Evolutionary conservation across 2,329 filamentous ascomycete species (phyloP).

Genomic region (Xylaria sp.): DNA sequence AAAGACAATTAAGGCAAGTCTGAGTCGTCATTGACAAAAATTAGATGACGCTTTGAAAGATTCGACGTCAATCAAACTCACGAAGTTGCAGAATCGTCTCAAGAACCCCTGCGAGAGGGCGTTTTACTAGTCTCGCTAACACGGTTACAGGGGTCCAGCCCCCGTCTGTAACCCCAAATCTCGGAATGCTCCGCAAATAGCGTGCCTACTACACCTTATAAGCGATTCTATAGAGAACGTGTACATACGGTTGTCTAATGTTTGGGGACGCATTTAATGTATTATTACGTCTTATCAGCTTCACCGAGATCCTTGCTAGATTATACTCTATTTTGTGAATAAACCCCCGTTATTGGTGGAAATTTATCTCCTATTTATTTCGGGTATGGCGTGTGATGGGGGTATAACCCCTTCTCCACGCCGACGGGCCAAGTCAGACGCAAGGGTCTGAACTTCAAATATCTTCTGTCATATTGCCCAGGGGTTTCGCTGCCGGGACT

Average conservation of each 20-base stretch:
- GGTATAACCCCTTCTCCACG: slow-evolving; percentile 13
- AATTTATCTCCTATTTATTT: neutral
- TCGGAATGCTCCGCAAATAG: neutral
- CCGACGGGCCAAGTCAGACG: neutral
- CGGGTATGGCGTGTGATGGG: neutral
- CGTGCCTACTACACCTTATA: neutral
- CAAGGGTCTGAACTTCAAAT: neutral
- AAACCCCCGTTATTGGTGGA: neutral
- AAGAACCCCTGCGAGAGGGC: slow-evolving; percentile 34
- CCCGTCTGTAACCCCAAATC: slow-evolving; percentile 12
- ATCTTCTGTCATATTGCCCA: neutral
- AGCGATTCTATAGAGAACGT: neutral
- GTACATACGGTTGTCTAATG: neutral
- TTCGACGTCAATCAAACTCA: slow-evolving; percentile 42
- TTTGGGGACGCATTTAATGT: no score
- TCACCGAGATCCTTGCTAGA: neutral
- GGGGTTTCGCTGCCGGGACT: neutral
- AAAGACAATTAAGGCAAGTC: slow-evolving; percentile 4
- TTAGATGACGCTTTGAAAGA: slow-evolving; percentile 26
- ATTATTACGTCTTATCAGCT: neutral
- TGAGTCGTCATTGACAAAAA: neutral
- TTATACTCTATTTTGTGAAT: neutral
- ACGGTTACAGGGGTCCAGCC: slow-evolving; percentile 26
- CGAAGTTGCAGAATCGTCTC: slow-evolving; percentile 45
- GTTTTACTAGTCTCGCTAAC: slow-evolving; percentile 40